Evolutionary conservation across 352 stramenopile species (phyloP), one percentile per base, ranked within the genome.

Genomic region (Pythium coloratum): DNA sequence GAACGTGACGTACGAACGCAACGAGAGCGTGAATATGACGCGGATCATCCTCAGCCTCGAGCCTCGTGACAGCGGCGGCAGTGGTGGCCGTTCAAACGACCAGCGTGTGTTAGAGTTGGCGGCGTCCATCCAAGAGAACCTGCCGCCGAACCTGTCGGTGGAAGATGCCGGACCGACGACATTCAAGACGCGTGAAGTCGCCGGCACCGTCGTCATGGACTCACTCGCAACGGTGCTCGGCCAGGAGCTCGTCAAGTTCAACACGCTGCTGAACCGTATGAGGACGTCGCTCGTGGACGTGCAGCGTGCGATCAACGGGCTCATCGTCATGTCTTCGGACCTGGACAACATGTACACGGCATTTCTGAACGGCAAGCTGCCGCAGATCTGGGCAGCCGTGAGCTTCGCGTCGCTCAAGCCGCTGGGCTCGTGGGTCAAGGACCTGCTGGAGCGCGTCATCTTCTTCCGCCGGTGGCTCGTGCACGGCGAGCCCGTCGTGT

Each of bases 311-410:
- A 94, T 95, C 73, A 89, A 94, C 66, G 86, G 94, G 1, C 71
- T 91, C 34, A 96, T 97, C 65, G 91, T 98, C 66, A 98, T 98
- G 94, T 97, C 86, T 18, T 93, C 86, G 8, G 95, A 98, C 38
- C 72, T 99, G n/a, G 95, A 99, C 71, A 94, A 96, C 66, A 98
- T 98, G 94, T 98, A 98, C 80, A 96, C 76, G 50, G 82, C 89
- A 4, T 97, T 98, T 33, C 69, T 98, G 28, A 97, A 97, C 62
- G 96, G 96, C 55, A 76, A 85, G 34, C 84, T 98, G 7, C 95
- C 95, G 9, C 79, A 80, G 38, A 77, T 97, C 30, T 98, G 95
- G 95, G 72, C 71, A 10, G 74, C 75, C 7, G 90, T 98, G 59
- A 91, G 89, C 33, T 98, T 98, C 75, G 90, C 93, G 12, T 98